Evolutionary conservation across 257 asterid species (phyloP), one percentile per base, ranked within the genome.

Genomic region (Salvia rosmarinus): DNA sequence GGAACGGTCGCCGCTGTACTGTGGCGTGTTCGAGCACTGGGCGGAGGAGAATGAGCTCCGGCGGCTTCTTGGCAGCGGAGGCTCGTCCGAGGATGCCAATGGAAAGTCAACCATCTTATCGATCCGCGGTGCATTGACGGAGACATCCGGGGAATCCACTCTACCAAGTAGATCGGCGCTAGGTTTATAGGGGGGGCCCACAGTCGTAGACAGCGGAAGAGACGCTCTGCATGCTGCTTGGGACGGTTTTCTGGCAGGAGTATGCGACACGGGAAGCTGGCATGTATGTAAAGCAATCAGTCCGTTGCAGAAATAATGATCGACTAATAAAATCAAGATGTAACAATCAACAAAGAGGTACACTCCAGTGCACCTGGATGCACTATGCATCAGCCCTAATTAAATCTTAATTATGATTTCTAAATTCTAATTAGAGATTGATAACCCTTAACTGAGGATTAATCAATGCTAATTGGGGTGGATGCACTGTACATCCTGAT

Each of bases 241-340:
- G 70, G 90, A 66, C 2, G 88, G 83, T 74, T 84, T 92, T 73
- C 82, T 74, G 37, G 84, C 92, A 13, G 91, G 96, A 44, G 88
- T 86, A 65, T 89, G 93, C 0, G 98, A 82, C 58, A 95, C 86
- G 0, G 99, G 96, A 73, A 88, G 99, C 99, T 95, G 93, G 70
- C 23, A 67, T 32, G 40, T 40, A 64, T 21, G 50, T 10, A 67
- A 43, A 57, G 37, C 37, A 52, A 17, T 17, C 39, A 11, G 66
- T 60, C 17, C 21, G 49, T 68, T 1, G 34, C 21, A 19, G 42
- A 76, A 40, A 46, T 1, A 57, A 46, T 23, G 46, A 66, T 67
- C 64, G 20, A 66, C 13, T 1, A 17, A 67, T 2, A 40, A 59
- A 34, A 59, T 34, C 10, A 58, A 20, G n/a, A 72, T 5, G 28